phyloP scores from a whole-genome alignment of 2,329 filamentous ascomycete genomes.

The Stemphylium beticola region DNA sequence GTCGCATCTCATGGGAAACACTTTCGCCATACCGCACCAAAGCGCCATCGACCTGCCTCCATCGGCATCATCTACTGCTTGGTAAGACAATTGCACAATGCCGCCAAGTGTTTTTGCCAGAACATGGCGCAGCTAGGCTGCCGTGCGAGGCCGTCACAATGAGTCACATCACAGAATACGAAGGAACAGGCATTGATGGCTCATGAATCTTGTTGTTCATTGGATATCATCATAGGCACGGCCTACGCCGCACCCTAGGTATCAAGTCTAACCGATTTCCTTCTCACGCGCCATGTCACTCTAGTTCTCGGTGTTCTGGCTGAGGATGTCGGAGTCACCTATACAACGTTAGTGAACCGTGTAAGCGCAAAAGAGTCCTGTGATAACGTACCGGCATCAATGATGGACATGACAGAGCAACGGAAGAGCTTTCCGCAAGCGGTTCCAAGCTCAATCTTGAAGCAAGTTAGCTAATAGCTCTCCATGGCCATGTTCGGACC shows the following conservation, averaged over 20 bases:
- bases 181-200: constrained; percentile 18
- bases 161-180: constrained; percentile 14
- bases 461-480: constrained; percentile 71
- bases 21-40: not conserved
- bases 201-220: constrained; percentile 37
- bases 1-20: not conserved
- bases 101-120: not conserved
- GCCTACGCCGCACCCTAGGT: constrained; percentile 29
- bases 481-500: constrained; percentile 84
- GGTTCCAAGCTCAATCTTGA: constrained; percentile 95
- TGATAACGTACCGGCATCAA: constrained; percentile 75
- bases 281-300: constrained; percentile 7
- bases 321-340: constrained; percentile 90
- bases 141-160: not conserved
- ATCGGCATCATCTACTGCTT: not conserved
- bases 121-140: not conserved
- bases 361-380: not conserved
- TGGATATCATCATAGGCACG: constrained; percentile 32
- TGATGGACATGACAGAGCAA: constrained; percentile 94
- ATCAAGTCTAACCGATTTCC: constrained; percentile 31
- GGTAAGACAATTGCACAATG: not conserved
- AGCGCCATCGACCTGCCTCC: not conserved
- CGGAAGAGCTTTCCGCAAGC: constrained; percentile 99
- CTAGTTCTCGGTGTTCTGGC: constrained; percentile 64
- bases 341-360: constrained; percentile 19